Conservation (phyloP, 352 stramenopile species). For the Plasmopara muralis region DNA sequence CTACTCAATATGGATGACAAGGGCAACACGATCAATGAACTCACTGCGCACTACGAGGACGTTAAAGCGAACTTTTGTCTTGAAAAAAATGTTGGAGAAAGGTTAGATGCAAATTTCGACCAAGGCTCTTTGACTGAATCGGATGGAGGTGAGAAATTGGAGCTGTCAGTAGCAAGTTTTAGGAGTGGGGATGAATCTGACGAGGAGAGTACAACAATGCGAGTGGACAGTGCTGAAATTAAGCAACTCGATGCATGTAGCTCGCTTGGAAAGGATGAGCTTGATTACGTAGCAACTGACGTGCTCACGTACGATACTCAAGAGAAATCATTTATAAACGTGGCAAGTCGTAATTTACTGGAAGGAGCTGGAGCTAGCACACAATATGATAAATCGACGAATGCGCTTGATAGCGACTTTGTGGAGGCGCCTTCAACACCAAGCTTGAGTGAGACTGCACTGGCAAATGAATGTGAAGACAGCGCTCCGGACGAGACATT, state of each 20-base stretch:
- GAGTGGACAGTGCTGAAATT: too few relatives aligned
- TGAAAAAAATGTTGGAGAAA: too few relatives aligned
- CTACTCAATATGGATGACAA: neutral
- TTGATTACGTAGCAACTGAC: neutral
- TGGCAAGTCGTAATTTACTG: neutral
- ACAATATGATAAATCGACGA: neutral
- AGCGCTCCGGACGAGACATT: slow-evolving; percentile 2
- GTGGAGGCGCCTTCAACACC: neutral
- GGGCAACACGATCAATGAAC: too few relatives aligned
- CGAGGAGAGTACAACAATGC: neutral
- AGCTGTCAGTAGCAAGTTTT: neutral
- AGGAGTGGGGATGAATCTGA: neutral
- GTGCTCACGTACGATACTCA: neutral
- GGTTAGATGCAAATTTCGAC: neutral
- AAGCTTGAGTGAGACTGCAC: neutral
- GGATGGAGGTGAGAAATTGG: neutral
- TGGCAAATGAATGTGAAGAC: neutral
- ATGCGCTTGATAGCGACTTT: neutral
- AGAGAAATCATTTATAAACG: neutral
- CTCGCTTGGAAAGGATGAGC: neutral
- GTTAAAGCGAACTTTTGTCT: too few relatives aligned
- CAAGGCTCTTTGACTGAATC: neutral
- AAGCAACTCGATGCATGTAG: neutral
- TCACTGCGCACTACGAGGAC: too few relatives aligned
- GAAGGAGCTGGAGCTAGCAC: neutral